These are phyloP conservation scores for Geotrichum australiense DNA, from an alignment of 1,139 yeast species.

Conservation along the genomic window DNA sequence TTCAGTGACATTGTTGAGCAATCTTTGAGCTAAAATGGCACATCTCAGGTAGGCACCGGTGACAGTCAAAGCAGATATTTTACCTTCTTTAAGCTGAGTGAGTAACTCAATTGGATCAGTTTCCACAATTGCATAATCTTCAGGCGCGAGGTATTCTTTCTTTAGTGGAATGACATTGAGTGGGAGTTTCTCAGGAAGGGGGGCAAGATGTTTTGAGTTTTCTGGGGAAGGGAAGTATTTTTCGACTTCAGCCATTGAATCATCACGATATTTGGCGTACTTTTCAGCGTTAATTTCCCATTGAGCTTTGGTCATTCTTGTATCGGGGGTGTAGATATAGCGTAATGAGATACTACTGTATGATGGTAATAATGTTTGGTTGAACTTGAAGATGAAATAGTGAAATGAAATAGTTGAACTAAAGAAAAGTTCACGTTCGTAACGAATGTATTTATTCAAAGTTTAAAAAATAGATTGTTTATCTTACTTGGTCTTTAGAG, in stretches of 20 bases:
- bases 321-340: too few species aligned
- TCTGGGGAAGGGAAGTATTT: constrained; percentile 25
- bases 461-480: too few species aligned
- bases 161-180: constrained; percentile 27
- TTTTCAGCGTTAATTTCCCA: constrained; percentile 14
- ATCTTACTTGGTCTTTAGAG: too few species aligned
- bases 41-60: constrained; percentile 49
- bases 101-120: constrained; percentile 32
- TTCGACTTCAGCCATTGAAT: constrained; percentile 27
- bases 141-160: constrained; percentile 22
- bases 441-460: too few species aligned
- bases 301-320: constrained; percentile 12
- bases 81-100: constrained; percentile 37
- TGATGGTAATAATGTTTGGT: too few species aligned
- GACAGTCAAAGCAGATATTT: constrained; percentile 41
- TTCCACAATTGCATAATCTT: constrained; percentile 29
- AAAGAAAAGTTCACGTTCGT: too few species aligned
- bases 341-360: too few species aligned
- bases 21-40: constrained; percentile 53
- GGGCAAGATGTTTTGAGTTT: constrained; percentile 21
- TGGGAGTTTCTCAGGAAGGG: constrained; percentile 27
- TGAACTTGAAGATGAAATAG: too few species aligned
- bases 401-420: too few species aligned
- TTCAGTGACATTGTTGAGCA: constrained; percentile 38
- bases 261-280: constrained; percentile 23